Conservation (phyloP, 805 yeast genomes). For the Maudiozyma barnettii region DNA sequence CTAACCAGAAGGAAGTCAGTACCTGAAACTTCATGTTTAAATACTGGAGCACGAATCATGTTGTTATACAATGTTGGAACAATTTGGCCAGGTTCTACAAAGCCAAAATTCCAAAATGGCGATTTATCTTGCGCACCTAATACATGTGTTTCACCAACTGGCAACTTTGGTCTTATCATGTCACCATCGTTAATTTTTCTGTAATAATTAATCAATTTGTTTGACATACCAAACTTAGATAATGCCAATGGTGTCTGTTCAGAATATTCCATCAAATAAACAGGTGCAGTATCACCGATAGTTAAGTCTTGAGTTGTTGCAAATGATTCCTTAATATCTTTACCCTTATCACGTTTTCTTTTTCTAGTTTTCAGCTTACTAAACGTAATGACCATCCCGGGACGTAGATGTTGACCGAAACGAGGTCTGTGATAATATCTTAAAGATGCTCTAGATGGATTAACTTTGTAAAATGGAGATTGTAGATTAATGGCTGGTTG, state of each 20-base stretch:
- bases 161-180: constrained; percentile 72
- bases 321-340: constrained; percentile 66
- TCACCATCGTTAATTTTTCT: constrained; percentile 78
- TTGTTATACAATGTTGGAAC: constrained; percentile 92
- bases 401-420: constrained; percentile 51
- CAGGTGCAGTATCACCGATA: constrained; percentile 69
- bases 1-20: constrained; percentile 80
- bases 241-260: constrained; percentile 80
- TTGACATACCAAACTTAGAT: constrained; percentile 92
- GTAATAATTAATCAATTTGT: constrained; percentile 85
- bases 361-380: constrained; percentile 69
- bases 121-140: constrained; percentile 93
- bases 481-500: constrained; percentile 80
- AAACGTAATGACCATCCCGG: constrained; percentile 69
- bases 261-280: constrained; percentile 76
- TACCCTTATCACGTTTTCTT: constrained; percentile 82
- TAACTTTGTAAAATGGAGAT: constrained; percentile 83
- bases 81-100: constrained; percentile 86
- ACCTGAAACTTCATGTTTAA: constrained; percentile 65
- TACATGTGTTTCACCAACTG: constrained; percentile 91
- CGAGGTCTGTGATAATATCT: constrained; percentile 74
- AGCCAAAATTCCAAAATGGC: constrained; percentile 98
- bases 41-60: constrained; percentile 86
- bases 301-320: constrained; percentile 66
- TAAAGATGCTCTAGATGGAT: constrained; percentile 52